Base-by-base conservation (phyloP, 805 yeast species). In the Candida krabiensis region DNA sequence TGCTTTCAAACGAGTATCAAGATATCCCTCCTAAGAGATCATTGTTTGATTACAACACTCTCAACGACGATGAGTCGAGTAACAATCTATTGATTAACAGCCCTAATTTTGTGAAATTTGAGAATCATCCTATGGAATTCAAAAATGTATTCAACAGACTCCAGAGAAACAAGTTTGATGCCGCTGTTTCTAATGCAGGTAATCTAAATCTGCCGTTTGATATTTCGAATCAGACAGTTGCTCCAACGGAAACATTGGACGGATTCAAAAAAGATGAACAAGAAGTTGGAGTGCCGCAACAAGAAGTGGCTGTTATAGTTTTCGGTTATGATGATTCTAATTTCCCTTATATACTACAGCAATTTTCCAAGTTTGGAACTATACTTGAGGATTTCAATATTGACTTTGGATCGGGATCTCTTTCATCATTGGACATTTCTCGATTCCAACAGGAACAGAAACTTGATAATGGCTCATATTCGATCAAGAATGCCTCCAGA, bases 261-360 rank as follows among this genome's bases (percentile, higher is more conserved):
- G 18, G 21, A 16, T 25, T 33, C 11, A 35, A 36, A 7, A 44
- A 46, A 54, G 59, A 41, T 56, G 66, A 11, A 50, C 63, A 41
- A 40, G 48, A 28, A 43, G 58, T 40, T 49, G 19, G 22, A 6
- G 35, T 35, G 14, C 33, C 45, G 2, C 30, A 61, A 23, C 30
- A 61, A 23, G 88, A 80, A 38, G 70, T 79, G 33, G 85, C 96
- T 0, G 84, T 91, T 1, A 64, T 90, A 19, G 87, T 91, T 3
- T 88, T 85, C 63, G 98, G 98, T 1, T 91, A 87, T 58, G 88
- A 95, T 1, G 95, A 89, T 53, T 70, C 79, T 2, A 71, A 81
- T 47, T 79, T 95, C 7, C 73, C 72, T 22, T 71, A 72, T 24
- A 77, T 91, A 2, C 71, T 91, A 26, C 75, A 77, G 36, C 86